Conservation (phyloP, 768 basidiomycete genomes). For the Tricholoma terreum region DNA sequence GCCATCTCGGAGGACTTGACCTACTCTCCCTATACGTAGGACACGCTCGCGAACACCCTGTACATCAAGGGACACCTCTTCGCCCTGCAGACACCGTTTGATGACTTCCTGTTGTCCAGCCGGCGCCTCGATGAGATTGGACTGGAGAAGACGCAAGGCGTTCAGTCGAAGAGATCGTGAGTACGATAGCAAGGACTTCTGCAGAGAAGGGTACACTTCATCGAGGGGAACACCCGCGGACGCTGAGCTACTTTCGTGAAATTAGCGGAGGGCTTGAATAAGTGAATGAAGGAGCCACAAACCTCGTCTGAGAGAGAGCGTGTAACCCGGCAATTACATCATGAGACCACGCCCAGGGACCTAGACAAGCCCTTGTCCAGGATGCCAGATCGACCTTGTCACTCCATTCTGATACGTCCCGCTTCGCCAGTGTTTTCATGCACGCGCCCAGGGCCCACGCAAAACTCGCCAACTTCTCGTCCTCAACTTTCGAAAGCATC, state of each 20-base stretch:
- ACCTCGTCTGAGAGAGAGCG: conserved; percentile 47
- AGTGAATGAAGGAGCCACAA: conserved; percentile 10
- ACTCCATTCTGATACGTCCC: conserved; percentile 44
- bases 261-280: not conserved
- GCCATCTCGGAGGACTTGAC: conserved; percentile 53
- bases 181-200: conserved; percentile 64
- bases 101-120: conserved; percentile 50
- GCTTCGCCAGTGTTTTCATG: conserved; percentile 48
- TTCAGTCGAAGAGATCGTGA: conserved; percentile 62
- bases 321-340: conserved; percentile 54
- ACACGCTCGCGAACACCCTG: conserved; percentile 84
- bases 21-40: conserved; percentile 70
- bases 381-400: conserved; percentile 40
- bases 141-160: conserved; percentile 61
- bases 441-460: conserved; percentile 63
- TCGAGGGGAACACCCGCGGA: conserved; percentile 36
- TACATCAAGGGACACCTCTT: conserved; percentile 74
- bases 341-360: conserved; percentile 58
- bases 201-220: conserved; percentile 51
- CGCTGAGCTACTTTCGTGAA: conserved; percentile 14
- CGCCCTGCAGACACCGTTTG: conserved; percentile 71
- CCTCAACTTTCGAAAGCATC: conserved; percentile 26
- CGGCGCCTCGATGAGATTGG: conserved; percentile 43
- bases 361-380: conserved; percentile 47
- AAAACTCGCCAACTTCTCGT: conserved; percentile 32